Evolutionary conservation across 2,329 filamentous ascomycete species (phyloP).

Genomic region (Talaromyces sp.): DNA sequence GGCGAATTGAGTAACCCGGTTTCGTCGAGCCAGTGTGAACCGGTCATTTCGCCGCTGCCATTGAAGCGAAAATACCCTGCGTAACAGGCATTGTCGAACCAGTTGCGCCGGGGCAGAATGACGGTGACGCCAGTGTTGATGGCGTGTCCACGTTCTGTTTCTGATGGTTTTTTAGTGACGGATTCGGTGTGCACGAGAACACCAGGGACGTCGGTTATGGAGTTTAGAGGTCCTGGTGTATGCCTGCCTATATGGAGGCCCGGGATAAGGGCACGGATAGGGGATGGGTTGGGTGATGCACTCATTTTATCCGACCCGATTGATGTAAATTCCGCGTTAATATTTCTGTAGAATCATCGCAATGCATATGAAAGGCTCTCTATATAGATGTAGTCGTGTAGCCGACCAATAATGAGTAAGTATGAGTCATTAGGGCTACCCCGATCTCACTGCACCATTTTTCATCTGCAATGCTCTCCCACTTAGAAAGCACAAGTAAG

Average conservation of each 20-base stretch:
- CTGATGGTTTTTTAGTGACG: neutral
- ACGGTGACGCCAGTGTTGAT: conserved; percentile 18
- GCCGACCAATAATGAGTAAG: neutral
- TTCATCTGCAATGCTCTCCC: neutral
- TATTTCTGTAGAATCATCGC: neutral
- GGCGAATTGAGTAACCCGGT: conserved; percentile 15
- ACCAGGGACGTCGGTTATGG: conserved; percentile 16
- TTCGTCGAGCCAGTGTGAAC: conserved; percentile 18
- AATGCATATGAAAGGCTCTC: neutral
- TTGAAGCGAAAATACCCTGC: conserved; percentile 19
- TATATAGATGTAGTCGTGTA: neutral
- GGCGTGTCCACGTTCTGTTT: conserved; percentile 9
- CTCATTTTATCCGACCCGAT: neutral
- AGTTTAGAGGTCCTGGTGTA: conserved; percentile 6
- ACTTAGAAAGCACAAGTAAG: neutral
- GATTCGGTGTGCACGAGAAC: conserved; percentile 18
- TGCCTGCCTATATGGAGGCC: conserved; percentile 9
- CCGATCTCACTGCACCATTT: neutral
- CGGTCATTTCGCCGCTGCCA: conserved; percentile 17
- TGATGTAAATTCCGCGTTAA: neutral
- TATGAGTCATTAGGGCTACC: neutral
- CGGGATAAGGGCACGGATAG: conserved; percentile 14
- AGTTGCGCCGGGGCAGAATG: conserved; percentile 17
- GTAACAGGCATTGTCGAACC: conserved; percentile 18
- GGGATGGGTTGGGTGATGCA: neutral